Conservation (phyloP, 2,329 filamentous ascomycete genomes). For the Fusarium domesticum region DNA sequence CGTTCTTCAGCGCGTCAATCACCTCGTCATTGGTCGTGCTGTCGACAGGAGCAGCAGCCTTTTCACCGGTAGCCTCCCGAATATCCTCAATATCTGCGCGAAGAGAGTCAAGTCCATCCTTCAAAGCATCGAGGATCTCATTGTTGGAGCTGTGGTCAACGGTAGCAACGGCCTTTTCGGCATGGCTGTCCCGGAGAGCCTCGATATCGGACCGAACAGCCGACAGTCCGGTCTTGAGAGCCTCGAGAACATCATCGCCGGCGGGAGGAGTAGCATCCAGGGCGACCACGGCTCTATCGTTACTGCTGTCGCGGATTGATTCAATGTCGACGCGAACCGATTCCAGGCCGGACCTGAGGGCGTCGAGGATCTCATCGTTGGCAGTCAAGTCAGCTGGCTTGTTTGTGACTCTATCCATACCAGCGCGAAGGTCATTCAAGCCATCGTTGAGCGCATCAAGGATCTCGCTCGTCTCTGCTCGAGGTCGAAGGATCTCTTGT, state of each 20-base stretch:
- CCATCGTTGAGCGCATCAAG: constrained; percentile 88
- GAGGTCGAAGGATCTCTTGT: constrained; percentile 66
- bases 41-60: constrained; percentile 55
- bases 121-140: constrained; percentile 71
- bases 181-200: constrained; percentile 59
- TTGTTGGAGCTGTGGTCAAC: constrained; percentile 60
- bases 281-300: constrained; percentile 48
- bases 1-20: constrained; percentile 72
- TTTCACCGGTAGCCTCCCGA: constrained; percentile 56
- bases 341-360: constrained; percentile 77
- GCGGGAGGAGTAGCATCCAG: constrained; percentile 48
- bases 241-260: constrained; percentile 84
- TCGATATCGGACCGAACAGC: constrained; percentile 76
- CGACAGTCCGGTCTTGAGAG: constrained; percentile 77
- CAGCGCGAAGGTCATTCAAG: constrained; percentile 69
- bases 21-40: constrained; percentile 78
- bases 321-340: constrained; percentile 76
- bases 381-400: constrained; percentile 80
- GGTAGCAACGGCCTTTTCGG: constrained; percentile 41
- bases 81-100: constrained; percentile 38
- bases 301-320: constrained; percentile 60
- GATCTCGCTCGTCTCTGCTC: constrained; percentile 77
- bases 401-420: constrained; percentile 74
- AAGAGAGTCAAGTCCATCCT: constrained; percentile 21
- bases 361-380: constrained; percentile 86